phyloP scores from a whole-genome alignment of 2,329 filamentous ascomycete genomes.

The Venturia nashicola region DNA sequence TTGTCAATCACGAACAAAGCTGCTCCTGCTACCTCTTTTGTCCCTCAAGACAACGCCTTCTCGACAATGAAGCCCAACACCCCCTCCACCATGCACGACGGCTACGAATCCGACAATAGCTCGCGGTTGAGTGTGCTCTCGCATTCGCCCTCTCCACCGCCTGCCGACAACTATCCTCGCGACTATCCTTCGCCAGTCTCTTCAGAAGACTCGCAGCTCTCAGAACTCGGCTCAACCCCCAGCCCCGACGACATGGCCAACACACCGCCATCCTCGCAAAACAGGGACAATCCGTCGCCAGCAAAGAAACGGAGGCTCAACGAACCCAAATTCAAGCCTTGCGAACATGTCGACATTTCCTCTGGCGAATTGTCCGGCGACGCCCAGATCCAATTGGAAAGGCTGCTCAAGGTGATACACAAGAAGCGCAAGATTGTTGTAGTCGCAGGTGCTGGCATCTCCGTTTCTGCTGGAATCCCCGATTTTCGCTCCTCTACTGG shows the following conservation, averaged over 20 bases:
- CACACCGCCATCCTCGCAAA: neutral
- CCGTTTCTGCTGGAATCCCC: constrained; percentile 91
- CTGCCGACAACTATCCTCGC: constrained; percentile 15
- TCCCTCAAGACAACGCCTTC: constrained; percentile 18
- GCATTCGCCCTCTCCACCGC: constrained; percentile 22
- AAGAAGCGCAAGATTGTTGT: constrained; percentile 95
- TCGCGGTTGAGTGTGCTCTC: constrained; percentile 24
- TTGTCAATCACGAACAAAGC: constrained; percentile 9
- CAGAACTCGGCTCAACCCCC: neutral
- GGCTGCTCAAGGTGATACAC: constrained; percentile 61
- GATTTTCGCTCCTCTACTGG: constrained; percentile 90
- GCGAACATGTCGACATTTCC: constrained; percentile 67
- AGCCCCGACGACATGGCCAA: neutral
- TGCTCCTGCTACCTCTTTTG: constrained; percentile 23
- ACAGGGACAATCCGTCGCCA: constrained; percentile 35
- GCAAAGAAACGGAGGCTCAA: constrained; percentile 55
- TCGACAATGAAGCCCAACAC: constrained; percentile 16
- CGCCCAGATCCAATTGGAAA: constrained; percentile 52
- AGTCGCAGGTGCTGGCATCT: constrained; percentile 92
- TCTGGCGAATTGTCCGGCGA: constrained; percentile 39
- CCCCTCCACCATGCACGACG: neutral
- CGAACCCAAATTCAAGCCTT: constrained; percentile 57
- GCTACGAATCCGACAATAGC: constrained; percentile 26
- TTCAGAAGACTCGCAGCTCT: neutral
- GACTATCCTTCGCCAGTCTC: constrained; percentile 22